Base-by-base conservation (phyloP, 768 basidiomycete species). In the Ramaria sp. region DNA sequence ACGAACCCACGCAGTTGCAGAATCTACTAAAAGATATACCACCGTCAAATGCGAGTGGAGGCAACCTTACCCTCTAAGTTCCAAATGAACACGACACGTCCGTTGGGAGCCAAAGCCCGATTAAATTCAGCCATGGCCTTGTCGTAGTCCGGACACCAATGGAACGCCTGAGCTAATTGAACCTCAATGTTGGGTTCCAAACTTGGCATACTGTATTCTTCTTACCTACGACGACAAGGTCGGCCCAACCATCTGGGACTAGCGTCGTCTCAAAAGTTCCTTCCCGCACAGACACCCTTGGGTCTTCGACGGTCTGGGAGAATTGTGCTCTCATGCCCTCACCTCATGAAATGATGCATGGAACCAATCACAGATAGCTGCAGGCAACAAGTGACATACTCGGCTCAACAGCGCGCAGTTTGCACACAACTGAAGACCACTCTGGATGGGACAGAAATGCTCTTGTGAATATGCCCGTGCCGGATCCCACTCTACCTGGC, bases 401-500 rank as follows among this genome's bases (percentile, higher is more conserved):
- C 15, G 94, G 94, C 67, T 97, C 94, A 33, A 93, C 65, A 4
- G 88, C 89, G 51, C 75, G 74, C 17, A 94, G 67, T 47, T 75
- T 68, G 30, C 71, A 72, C 49, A 92, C 73, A 57, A 65, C 67
- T 43, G 68, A 65, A 17, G 77, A 63, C 78, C 78, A 83, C 39
- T 74, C 76, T 17, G 75, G 73, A 67, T 88, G 78, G 6, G 79
- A 77, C 41, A 94, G 72, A 22, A 95, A 68, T 3, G 90, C 84
- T 10, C 90, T 81, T 11, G 91, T 90, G 68, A 93, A 95, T 54
- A 96, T 82, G 13, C 92, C 92, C 1, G 91, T 93, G 24, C 92
- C 92, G 5, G 86, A 72, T 11, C 91, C 92, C 33, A 90, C 78
- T 65, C 88, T 91, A 61, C 55, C 27, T 27, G 27, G 48, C 47